A percentile compares a stretch with the other conserved stretches of the same genome.
Evolutionary conservation across 2,329 filamentous ascomycete genomes (phyloP).

Genomic region (Botryotinia convoluta): DNA sequence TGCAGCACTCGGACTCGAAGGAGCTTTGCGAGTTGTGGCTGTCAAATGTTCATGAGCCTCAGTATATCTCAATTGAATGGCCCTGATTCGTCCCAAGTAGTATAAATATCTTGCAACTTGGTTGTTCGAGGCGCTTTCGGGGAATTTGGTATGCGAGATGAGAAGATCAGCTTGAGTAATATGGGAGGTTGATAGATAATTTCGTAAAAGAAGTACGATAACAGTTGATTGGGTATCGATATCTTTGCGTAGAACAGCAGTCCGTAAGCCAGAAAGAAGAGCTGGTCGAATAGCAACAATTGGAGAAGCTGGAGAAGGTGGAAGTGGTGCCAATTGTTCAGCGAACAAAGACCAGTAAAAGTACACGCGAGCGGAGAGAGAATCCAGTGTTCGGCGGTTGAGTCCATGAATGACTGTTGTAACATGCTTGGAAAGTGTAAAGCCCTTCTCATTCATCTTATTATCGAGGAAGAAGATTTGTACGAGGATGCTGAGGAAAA

Average conservation of each 20-base stretch:
- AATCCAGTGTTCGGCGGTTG: slow-evolving; percentile 92
- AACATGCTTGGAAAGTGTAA: slow-evolving; percentile 79
- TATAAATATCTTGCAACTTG: slow-evolving; percentile 97
- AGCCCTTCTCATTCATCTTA: slow-evolving; percentile 76
- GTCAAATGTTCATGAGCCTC: slow-evolving; percentile 94
- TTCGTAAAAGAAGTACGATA: slow-evolving; percentile 90
- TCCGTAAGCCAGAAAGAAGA: slow-evolving; percentile 83
- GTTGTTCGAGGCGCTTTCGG: slow-evolving; percentile 91
- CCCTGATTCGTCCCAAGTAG: slow-evolving; percentile 93
- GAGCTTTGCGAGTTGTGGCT: slow-evolving; percentile 91
- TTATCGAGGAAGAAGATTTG: slow-evolving; percentile 88
- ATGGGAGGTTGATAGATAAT: slow-evolving; percentile 93
- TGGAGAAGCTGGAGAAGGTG: slow-evolving; percentile 84
- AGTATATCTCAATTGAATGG: slow-evolving; percentile 94
- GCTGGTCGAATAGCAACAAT: slow-evolving; percentile 83
- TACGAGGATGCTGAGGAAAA: slow-evolving; percentile 81
- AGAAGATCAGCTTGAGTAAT: slow-evolving; percentile 95
- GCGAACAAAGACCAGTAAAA: slow-evolving; percentile 97
- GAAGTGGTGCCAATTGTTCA: slow-evolving; percentile 83
- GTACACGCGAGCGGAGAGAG: slow-evolving; percentile 91
- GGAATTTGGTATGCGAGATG: slow-evolving; percentile 94
- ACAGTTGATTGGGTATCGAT: slow-evolving; percentile 95
- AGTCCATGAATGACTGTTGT: slow-evolving; percentile 81
- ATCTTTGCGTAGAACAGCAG: slow-evolving; percentile 94
- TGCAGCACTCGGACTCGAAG: slow-evolving; percentile 81